Base-by-base conservation (phyloP, 2,329 filamentous ascomycete genomes). In the Cordyceps tenuipes region DNA sequence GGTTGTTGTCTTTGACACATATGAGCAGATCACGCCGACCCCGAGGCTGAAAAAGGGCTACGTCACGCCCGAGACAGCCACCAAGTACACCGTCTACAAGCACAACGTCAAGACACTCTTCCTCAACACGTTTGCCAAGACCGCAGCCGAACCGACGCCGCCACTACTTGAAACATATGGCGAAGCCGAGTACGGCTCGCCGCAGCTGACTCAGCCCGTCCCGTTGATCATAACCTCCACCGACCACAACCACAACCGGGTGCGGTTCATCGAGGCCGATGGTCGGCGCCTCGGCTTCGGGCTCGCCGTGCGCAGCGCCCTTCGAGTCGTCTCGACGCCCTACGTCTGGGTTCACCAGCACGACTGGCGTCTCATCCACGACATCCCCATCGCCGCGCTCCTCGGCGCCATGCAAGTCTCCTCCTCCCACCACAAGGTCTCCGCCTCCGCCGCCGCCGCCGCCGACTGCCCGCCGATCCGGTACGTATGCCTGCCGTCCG, bases 311-410 rank as follows among this genome's bases (percentile, higher is more conserved):
- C 78, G 81, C 13, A 77, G 79, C 0, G 81, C 80, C 0, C 66
- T 83, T 50, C 72, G 80, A 3, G 57, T 74, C 5, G 72, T 75
- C 0, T 63, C 68, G 13, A 83, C 81, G 1, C 77, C 78, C 0
- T 81, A 81, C 50, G 79, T 82, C 17, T 83, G 81, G 80, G 69
- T 83, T 0, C 80, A 83, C 62, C 81, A 83, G 68, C 81, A 83
- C 64, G 81, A 83, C 68, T 83, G 81, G 81, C 71, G 74, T 6
- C 68, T 83, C 0, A 70, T 76, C 17, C 68, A 73, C 1, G 69
- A 76, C 51, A 71, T 83, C 3, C 80, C 80, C 0, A 61, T 82
- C 2, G 61, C 64, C 1, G 64, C 74, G 1, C 66, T 83, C 15
- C 64, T 83, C 2, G 68, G 75, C 2, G 69, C 79, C 44, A 83